Evolutionary conservation across 1,139 yeast species (phyloP).

Genomic region (Scheffersomyces illinoinensis): DNA sequence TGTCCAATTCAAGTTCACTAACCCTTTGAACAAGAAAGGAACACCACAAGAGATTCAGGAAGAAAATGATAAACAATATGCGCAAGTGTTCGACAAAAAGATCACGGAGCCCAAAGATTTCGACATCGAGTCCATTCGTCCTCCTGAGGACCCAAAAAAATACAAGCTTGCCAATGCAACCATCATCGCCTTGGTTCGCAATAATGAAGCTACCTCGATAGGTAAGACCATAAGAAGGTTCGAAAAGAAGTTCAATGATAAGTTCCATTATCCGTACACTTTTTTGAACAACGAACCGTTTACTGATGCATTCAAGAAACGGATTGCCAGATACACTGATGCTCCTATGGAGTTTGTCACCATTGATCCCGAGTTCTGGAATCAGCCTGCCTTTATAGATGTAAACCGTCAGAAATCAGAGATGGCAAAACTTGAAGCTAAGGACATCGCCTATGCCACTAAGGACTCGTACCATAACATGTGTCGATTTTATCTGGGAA

Average conservation of each 20-base stretch:
- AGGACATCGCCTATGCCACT: slow-evolving; percentile 63
- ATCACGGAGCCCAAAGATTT: slow-evolving; percentile 54
- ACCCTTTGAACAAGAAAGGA: slow-evolving; percentile 30
- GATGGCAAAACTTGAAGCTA: slow-evolving; percentile 38
- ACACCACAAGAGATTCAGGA: slow-evolving; percentile 29
- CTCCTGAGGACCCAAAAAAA: slow-evolving; percentile 25
- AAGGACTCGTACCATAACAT: slow-evolving; percentile 70
- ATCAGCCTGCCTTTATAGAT: slow-evolving; percentile 62
- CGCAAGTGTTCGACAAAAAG: slow-evolving; percentile 27
- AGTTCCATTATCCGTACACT: slow-evolving; percentile 78
- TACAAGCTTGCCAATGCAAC: slow-evolving; percentile 70
- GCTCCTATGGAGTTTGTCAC: slow-evolving; percentile 60
- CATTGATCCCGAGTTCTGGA: slow-evolving; percentile 62
- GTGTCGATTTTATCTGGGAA: slow-evolving; percentile 73
- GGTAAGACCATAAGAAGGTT: slow-evolving; percentile 55
- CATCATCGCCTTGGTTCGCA: slow-evolving; percentile 67
- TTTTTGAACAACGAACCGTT: slow-evolving; percentile 74
- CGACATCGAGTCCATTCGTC: slow-evolving; percentile 34
- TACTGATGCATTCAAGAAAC: slow-evolving; percentile 52
- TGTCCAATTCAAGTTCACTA: slow-evolving; percentile 36
- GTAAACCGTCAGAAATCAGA: slow-evolving; percentile 35
- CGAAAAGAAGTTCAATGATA: slow-evolving; percentile 64
- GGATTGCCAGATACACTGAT: slow-evolving; percentile 39
- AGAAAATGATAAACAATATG: slow-evolving; percentile 33
- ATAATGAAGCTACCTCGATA: slow-evolving; percentile 54